phyloP scores from a whole-genome alignment of 148 eudicot species.

The Vaccinium macrocarpon region DNA sequence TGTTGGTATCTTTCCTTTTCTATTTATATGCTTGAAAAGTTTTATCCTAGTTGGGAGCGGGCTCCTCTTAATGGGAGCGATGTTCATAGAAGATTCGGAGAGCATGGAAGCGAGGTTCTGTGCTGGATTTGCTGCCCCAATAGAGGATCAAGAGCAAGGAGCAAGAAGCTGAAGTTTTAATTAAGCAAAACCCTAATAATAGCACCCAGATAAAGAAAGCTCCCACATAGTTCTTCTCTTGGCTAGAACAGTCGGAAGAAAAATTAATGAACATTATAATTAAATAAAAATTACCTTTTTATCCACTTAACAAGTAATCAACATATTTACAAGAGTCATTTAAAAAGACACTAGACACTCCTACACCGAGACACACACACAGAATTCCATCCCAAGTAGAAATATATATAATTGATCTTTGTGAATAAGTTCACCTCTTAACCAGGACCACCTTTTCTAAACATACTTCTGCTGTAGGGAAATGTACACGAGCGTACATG shows the following conservation, averaged over 20 bases:
- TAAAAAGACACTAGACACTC: not conserved
- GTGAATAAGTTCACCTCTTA: not conserved
- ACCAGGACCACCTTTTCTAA: not conserved
- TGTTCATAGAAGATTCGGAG: not conserved
- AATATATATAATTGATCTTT: not conserved
- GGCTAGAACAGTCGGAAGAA: not conserved
- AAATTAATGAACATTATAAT: not conserved
- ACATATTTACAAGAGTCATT: not conserved
- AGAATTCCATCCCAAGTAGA: not conserved
- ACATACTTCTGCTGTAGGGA: not conserved
- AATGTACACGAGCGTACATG: not conserved
- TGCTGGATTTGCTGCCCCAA: not conserved
- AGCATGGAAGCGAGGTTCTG: not conserved
- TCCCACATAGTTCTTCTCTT: not conserved
- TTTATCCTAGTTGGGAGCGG: not conserved
- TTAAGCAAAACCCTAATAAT: not conserved
- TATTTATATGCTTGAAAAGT: no score
- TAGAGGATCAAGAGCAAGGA: not conserved
- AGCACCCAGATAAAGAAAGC: slow-evolving; percentile 6
- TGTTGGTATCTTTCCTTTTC: no score
- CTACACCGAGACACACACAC: not conserved
- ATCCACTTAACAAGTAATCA: no score
- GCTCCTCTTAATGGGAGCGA: not conserved
- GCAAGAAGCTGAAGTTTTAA: not conserved
- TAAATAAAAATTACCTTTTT: not conserved